Evolutionary conservation across 2,329 filamentous ascomycete species (phyloP).

Genomic region (Aspergillus sp.): DNA sequence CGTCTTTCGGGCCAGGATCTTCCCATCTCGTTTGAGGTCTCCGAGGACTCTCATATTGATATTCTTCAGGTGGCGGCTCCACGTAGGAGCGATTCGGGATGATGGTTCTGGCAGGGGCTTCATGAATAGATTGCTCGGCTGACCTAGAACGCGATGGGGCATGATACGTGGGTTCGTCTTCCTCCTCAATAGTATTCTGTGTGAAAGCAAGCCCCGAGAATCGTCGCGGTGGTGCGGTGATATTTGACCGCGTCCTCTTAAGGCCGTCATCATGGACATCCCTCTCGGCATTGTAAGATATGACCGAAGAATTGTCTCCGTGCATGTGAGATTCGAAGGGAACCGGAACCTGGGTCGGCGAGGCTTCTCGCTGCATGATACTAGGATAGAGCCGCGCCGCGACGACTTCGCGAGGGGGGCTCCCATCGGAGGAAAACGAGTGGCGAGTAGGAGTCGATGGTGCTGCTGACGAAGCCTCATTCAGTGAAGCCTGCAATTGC

Average conservation of each 20-base stretch:
- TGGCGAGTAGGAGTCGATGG: constrained; percentile 22
- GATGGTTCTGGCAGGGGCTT: constrained; percentile 23
- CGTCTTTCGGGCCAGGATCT: background rate
- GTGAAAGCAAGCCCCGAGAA: constrained; percentile 32
- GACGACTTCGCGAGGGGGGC: constrained; percentile 22
- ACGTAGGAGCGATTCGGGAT: constrained; percentile 20
- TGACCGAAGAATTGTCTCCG: constrained; percentile 33
- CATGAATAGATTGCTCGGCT: background rate
- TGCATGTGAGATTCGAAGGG: background rate
- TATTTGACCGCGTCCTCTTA: constrained; percentile 33
- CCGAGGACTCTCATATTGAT: background rate
- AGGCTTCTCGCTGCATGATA: constrained; percentile 20
- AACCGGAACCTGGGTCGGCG: background rate
- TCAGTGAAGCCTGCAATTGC: constrained; percentile 30
- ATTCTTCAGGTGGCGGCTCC: background rate
- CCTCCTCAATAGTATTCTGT: constrained; percentile 30
- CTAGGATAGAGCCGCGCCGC: constrained; percentile 30
- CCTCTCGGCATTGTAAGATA: constrained; percentile 37
- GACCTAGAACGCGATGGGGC: background rate
- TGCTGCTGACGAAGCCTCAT: constrained; percentile 23
- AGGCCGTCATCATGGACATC: constrained; percentile 37
- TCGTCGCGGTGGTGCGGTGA: constrained; percentile 37
- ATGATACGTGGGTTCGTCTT: constrained; percentile 23
- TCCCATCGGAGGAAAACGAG: constrained; percentile 34
- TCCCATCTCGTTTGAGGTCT: background rate